Conservation (phyloP, 495 filamentous ascomycete species). For the Aspergillus egyptiacus region DNA sequence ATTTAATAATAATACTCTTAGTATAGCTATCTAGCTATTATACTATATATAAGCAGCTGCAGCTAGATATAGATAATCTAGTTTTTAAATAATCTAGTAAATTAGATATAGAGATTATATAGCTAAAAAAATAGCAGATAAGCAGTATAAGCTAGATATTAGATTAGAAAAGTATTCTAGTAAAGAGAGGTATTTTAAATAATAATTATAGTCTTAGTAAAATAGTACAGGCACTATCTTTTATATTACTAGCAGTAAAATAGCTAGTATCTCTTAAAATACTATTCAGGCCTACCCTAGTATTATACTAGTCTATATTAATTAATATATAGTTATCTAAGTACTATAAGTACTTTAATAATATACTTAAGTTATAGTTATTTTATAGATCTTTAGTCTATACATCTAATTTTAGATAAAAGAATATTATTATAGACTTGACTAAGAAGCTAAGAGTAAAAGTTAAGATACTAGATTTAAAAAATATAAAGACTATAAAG, state of each 20-base stretch:
- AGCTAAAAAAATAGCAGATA: background rate
- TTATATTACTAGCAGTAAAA: background rate
- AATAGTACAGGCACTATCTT: background rate
- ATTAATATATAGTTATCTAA: no score
- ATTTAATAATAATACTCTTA: no score
- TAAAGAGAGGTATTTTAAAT: background rate
- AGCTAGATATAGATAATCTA: background rate
- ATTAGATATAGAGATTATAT: background rate
- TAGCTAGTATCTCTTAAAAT: background rate
- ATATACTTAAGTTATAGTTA: no score
- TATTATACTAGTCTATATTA: no score
- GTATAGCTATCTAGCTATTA: background rate
- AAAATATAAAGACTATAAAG: no score
- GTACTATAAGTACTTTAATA: no score
- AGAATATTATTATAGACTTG: no score
- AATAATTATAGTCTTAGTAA: conserved; percentile 1
- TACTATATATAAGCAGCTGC: background rate
- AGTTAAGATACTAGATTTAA: no score
- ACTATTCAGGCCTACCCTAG: background rate
- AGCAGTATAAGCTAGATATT: background rate
- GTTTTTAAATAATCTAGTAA: background rate
- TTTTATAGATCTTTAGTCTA: no score
- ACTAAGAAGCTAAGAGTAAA: no score
- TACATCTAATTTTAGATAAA: no score
- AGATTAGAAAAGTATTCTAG: background rate